Evolutionary conservation across 1,284 basidiomycete species (phyloP).

Genomic region (Microbotryum silenes-acaulis): DNA sequence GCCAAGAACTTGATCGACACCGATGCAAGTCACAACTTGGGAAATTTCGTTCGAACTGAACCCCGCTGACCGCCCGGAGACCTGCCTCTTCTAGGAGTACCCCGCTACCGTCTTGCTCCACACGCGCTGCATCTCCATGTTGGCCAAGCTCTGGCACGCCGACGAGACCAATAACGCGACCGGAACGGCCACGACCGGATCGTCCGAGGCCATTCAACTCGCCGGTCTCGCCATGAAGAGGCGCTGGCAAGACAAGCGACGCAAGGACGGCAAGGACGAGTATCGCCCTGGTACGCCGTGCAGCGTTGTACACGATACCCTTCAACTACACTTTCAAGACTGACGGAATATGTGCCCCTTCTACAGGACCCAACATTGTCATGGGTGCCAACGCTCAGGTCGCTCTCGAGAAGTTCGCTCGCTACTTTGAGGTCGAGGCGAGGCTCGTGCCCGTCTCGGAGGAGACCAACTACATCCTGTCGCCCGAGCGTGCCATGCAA

Average conservation of each 20-base stretch:
- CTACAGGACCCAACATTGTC: slow-evolving; percentile 52
- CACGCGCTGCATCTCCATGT: slow-evolving; percentile 72
- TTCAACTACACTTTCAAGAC: slow-evolving; percentile 22
- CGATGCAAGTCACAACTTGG: slow-evolving; percentile 60
- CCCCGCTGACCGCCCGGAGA: neutral
- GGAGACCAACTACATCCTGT: slow-evolving; percentile 68
- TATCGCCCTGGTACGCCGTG: slow-evolving; percentile 11
- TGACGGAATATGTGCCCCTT: neutral
- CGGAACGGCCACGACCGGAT: slow-evolving; percentile 89
- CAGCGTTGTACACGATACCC: slow-evolving; percentile 7
- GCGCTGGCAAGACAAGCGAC: slow-evolving; percentile 82
- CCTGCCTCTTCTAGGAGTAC: slow-evolving; percentile 1
- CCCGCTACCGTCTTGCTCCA: slow-evolving; percentile 48
- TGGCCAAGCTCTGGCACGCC: slow-evolving; percentile 89
- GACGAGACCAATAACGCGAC: slow-evolving; percentile 63
- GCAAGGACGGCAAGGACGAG: slow-evolving; percentile 72
- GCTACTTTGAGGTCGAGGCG: slow-evolving; percentile 76
- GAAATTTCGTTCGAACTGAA: slow-evolving; percentile 34
- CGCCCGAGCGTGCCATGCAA: slow-evolving; percentile 75
- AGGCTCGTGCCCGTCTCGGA: slow-evolving; percentile 67
- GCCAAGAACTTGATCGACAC: slow-evolving; percentile 73
- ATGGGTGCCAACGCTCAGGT: slow-evolving; percentile 81
- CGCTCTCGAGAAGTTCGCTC: slow-evolving; percentile 65
- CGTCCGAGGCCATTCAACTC: slow-evolving; percentile 55
- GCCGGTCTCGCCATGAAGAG: slow-evolving; percentile 85